Evolutionary conservation across 768 basidiomycete species (phyloP).

Genomic region (Hygrocybe coccinea): DNA sequence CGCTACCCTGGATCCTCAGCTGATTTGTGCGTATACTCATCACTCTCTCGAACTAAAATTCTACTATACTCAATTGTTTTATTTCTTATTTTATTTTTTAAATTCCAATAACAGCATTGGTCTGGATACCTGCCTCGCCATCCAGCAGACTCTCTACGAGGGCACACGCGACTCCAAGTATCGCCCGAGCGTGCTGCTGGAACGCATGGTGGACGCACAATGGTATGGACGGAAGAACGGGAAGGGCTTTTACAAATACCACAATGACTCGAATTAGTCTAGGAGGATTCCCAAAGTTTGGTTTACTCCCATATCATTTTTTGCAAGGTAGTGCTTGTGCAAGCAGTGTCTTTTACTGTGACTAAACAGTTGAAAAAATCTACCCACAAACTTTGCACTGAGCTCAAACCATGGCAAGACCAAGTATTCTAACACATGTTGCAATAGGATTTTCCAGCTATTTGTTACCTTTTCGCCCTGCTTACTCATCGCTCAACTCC

Average conservation of each 20-base stretch:
- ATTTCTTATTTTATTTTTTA: constrained; percentile 1
- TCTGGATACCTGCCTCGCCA: constrained; percentile 93
- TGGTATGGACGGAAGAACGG: constrained; percentile 93
- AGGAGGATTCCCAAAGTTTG: too few species aligned
- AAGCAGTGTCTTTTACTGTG: too few species aligned
- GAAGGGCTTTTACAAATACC: constrained; percentile 91
- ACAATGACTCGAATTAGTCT: too few species aligned
- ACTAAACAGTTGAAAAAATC: too few species aligned
- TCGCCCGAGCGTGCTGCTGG: constrained; percentile 82
- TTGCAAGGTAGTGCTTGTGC: too few species aligned
- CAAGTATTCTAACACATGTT: too few species aligned
- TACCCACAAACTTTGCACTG: too few species aligned
- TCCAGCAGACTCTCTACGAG: constrained; percentile 82
- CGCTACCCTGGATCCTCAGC: constrained; percentile 29
- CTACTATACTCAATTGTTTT: constrained; percentile 2
- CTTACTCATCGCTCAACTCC: too few species aligned
- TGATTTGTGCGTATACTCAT: constrained; percentile 46
- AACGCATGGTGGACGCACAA: constrained; percentile 94
- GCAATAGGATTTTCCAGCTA: too few species aligned
- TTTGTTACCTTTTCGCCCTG: too few species aligned
- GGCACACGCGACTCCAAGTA: constrained; percentile 95
- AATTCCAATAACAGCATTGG: constrained; percentile 64
- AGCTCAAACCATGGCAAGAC: too few species aligned
- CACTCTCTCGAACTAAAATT: not conserved
- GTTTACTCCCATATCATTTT: too few species aligned